A percentile compares a stretch with the other conserved stretches of the same genome.
phyloP scores from a whole-genome alignment of 148 eudicot genomes.

The Nepenthes gracilis region DNA sequence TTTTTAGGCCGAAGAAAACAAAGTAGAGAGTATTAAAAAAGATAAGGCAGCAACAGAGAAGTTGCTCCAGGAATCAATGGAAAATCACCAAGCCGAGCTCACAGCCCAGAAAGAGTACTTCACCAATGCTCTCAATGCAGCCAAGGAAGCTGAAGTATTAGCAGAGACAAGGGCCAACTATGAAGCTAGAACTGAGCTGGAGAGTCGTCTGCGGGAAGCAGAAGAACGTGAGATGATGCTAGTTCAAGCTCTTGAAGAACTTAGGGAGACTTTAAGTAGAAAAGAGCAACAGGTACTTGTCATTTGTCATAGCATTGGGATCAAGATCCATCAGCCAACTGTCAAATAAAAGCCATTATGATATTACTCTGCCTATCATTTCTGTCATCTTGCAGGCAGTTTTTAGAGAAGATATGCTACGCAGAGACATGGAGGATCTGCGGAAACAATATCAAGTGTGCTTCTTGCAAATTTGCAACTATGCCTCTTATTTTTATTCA shows the following conservation, averaged over 20 bases:
- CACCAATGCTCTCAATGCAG: conserved; percentile 70
- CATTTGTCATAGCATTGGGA: not conserved
- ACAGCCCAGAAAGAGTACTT: conserved; percentile 83
- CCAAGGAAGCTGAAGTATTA: conserved; percentile 88
- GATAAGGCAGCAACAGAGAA: conserved; percentile 92
- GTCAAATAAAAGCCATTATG: not conserved
- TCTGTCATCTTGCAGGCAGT: conserved; percentile 43
- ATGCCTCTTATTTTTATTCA: not conserved
- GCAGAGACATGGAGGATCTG: conserved; percentile 81
- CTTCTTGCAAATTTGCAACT: too few species aligned
- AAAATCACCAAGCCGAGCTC: conserved; percentile 87
- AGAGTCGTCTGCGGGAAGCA: conserved; percentile 70
- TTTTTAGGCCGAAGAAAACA: conserved; percentile 80
- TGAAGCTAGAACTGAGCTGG: conserved; percentile 87
- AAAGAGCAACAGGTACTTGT: conserved; percentile 83
- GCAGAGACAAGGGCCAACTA: conserved; percentile 78
- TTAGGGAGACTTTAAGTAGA: conserved; percentile 81
- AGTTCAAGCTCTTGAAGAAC: conserved; percentile 88
- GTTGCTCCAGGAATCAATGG: conserved; percentile 91
- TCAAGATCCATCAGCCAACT: not conserved
- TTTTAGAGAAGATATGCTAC: conserved; percentile 79
- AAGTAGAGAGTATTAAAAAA: conserved; percentile 79
- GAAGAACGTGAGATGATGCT: conserved; percentile 89
- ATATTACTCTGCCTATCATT: not conserved
- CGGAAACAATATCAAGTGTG: conserved; percentile 89